Percentiles rank a stretch among this genome's conserved stretches.
phyloP scores from a whole-genome alignment of 352 stramenopile species.

The Globisporangium recalcitrans region DNA sequence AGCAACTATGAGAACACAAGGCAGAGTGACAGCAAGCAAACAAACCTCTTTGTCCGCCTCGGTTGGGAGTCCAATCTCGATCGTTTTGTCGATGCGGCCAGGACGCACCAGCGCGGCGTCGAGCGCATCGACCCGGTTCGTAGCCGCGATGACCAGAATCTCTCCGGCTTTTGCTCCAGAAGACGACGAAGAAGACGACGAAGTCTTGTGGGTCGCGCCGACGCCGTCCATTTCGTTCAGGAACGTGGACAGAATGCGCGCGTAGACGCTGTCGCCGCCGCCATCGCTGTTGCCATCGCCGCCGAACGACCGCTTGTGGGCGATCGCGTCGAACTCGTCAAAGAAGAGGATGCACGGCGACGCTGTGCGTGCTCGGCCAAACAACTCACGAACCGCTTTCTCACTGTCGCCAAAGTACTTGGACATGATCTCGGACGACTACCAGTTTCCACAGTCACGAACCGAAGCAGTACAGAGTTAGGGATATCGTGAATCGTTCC shows the following conservation, averaged over 20 bases:
- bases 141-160: slow-evolving; percentile 70
- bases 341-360: slow-evolving; percentile 83
- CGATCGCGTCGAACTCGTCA: slow-evolving; percentile 82
- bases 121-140: slow-evolving; percentile 62
- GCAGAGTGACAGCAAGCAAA: background rate
- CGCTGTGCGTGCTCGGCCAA: slow-evolving; percentile 63
- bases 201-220: slow-evolving; percentile 25
- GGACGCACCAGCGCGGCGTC: slow-evolving; percentile 71
- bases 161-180: slow-evolving; percentile 19
- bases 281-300: slow-evolving; percentile 32
- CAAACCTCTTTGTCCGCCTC: slow-evolving; percentile 30
- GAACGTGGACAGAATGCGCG: slow-evolving; percentile 76
- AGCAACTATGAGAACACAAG: background rate
- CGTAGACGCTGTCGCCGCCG: slow-evolving; percentile 56
- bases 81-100: slow-evolving; percentile 71
- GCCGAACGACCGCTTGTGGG: slow-evolving; percentile 66
- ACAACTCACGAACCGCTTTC: slow-evolving; percentile 70
- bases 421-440: slow-evolving; percentile 81
- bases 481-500: too few relatives aligned
- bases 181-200: slow-evolving; percentile 19
- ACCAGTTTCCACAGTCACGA: background rate
- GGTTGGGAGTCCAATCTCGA: slow-evolving; percentile 55
- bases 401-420: slow-evolving; percentile 88
- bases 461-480: too few relatives aligned
- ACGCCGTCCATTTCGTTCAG: slow-evolving; percentile 86